Conservation (phyloP, 2,329 filamentous ascomycete species). For the Talaromyces sp. region DNA sequence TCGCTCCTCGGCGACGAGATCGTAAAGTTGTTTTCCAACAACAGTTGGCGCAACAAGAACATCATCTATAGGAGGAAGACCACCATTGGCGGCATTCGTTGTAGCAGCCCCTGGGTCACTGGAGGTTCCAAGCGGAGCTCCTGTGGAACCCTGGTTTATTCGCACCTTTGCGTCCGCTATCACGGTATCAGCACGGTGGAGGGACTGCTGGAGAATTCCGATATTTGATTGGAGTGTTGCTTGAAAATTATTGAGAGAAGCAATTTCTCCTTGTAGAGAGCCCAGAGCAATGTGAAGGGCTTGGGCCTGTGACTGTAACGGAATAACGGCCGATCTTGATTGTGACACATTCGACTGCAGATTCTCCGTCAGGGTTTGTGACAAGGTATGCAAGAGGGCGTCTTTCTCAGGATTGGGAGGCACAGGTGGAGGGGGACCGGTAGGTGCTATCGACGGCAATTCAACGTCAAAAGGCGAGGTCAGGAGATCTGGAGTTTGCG, state of each 20-base stretch:
- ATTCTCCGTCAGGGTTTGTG: conserved; percentile 60
- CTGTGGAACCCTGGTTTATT: conserved; percentile 14
- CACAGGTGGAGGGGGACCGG: conserved; percentile 67
- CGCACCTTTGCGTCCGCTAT: conserved; percentile 67
- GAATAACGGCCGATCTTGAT: conserved; percentile 66
- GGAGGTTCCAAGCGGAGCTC: conserved; percentile 10
- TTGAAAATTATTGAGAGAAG: conserved; percentile 64
- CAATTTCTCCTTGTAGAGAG: conserved; percentile 67
- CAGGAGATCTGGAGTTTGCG: conserved; percentile 51
- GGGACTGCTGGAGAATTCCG: conserved; percentile 66
- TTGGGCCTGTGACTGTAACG: conserved; percentile 69
- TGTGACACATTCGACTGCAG: conserved; percentile 65
- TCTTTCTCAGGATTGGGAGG: conserved; percentile 96
- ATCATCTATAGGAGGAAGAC: conserved; percentile 75
- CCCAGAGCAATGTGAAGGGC: conserved; percentile 68
- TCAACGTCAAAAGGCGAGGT: conserved; percentile 58
- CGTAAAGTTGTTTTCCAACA: conserved; percentile 87
- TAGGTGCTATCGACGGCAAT: conserved; percentile 41
- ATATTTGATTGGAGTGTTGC: conserved; percentile 70
- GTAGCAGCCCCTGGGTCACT: conserved; percentile 14
- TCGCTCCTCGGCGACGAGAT: conserved; percentile 79
- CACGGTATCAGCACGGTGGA: conserved; percentile 71
- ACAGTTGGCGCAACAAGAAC: conserved; percentile 89
- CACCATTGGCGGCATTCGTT: conserved; percentile 16
- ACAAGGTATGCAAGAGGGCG: conserved; percentile 71